These are phyloP conservation scores for Diaporthe sp. DNA, from an alignment of 2,329 filamentous ascomycete genomes.

Conservation along the genomic window DNA sequence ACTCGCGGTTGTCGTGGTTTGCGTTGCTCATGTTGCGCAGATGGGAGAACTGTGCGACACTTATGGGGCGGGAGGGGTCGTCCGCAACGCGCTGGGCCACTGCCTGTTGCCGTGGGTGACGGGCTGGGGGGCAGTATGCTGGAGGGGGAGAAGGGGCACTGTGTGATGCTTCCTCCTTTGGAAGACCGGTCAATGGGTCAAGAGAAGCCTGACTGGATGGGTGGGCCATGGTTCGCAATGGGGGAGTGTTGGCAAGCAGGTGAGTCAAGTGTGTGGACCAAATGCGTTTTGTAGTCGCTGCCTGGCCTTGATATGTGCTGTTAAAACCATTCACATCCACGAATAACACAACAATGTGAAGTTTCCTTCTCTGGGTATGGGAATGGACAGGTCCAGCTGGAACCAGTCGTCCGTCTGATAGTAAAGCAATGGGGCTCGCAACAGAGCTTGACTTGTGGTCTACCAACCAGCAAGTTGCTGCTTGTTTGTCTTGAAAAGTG, in stretches of 20 bases:
- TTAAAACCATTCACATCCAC: background rate
- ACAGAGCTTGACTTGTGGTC: background rate
- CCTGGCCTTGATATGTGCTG: background rate
- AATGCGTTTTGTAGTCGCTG: background rate
- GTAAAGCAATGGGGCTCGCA: background rate
- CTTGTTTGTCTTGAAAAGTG: background rate
- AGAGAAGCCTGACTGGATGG: background rate
- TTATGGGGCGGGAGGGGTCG: background rate
- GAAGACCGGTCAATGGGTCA: constrained; percentile 28
- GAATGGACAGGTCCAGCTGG: background rate
- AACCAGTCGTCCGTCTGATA: background rate
- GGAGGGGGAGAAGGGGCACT: constrained; percentile 39
- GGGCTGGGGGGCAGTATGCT: constrained; percentile 37
- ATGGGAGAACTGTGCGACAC: background rate
- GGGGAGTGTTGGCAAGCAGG: background rate
- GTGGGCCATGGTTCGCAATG: constrained; percentile 3
- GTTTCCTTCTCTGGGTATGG: background rate
- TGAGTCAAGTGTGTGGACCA: background rate
- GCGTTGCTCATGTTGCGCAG: constrained; percentile 2
- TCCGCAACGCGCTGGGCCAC: background rate
- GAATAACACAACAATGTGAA: background rate
- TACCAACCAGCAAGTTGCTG: background rate
- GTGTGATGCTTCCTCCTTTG: constrained; percentile 10
- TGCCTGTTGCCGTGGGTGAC: constrained; percentile 4
- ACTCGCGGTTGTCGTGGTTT: background rate